Base-by-base conservation (phyloP, 208 protist genomes). In the Balamuthia mandrillaris region DNA sequence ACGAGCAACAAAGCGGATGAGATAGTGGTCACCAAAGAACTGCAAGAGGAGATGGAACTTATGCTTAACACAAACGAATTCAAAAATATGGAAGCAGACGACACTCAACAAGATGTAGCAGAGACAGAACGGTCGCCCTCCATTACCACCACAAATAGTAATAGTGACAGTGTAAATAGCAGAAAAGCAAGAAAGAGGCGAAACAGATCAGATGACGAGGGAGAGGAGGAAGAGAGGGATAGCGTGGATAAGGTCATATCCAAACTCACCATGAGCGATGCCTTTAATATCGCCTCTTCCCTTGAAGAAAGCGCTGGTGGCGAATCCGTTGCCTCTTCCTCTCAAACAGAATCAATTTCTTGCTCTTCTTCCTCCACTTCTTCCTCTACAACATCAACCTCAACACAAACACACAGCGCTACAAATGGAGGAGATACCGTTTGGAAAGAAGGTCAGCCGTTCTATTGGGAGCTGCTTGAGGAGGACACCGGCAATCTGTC, bases 351-450 rank as follows among this genome's bases (percentile, higher is more conserved):
- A 29, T 21, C 54, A 21, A 63, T 29, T 21, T 24, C 18, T 54
- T 14, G 16, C 18, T 18, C 16, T 18, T 54, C 16, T 18, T 14
- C 18, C 16, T 18, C 18, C 14, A 54, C 47, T 54, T 54, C 16
- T 54, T 14, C 18, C 18, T 14, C 18, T 54, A 24, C 47, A 54
- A 54, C 35, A 49, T n/a, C 58, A 78, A 29, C 45, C 47, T 33
- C 47, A 42, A 6, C 37, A 42, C 29, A 49, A 78, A 21, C 47
- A 78, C 12, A 42, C 70, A 33, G 70, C 47, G 4, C 47, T 60
- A n/a, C 70, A 78, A 49, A 49, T 78, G 45, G 58, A 78, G n/a
- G n/a, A n/a, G 70, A 78, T 37, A 42, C 70, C 45, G 52, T 60
- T 49, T 78, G 70, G 70, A 42, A 31, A 21, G 70, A 78, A 24